These are phyloP conservation scores for Solanum paucissectum DNA, from an alignment of 257 asterid genomes.

Conservation along the genomic window DNA sequence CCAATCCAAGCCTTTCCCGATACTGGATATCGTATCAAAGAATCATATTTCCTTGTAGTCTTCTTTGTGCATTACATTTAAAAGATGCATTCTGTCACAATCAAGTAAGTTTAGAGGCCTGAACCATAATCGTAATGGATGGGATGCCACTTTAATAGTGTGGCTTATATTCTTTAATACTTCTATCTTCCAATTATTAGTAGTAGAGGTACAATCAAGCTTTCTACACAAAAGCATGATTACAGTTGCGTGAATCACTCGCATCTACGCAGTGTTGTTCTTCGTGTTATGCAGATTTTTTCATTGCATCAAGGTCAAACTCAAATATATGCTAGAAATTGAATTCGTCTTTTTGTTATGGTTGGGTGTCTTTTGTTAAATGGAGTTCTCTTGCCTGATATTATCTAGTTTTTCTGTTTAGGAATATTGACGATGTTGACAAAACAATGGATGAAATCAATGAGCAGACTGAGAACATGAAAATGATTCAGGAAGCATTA, in stretches of 20 bases:
- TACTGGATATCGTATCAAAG: not conserved
- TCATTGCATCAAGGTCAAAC: not conserved
- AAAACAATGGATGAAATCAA: slow-evolving; percentile 86
- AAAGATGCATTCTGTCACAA: not conserved
- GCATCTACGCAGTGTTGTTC: not conserved
- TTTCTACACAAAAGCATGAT: not conserved
- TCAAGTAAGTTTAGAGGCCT: not conserved
- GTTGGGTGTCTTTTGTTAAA: not conserved
- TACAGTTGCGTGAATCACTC: not conserved
- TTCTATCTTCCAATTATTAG: not conserved
- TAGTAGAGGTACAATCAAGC: not conserved
- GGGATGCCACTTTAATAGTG: not conserved
- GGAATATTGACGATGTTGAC: slow-evolving; percentile 77
- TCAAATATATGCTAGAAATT: not conserved
- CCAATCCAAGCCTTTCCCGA: not conserved
- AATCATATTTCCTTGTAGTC: not conserved
- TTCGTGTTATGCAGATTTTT: not conserved
- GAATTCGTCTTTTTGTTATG: not conserved
- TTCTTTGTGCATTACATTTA: not conserved
- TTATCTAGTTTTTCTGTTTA: slow-evolving; percentile 4
- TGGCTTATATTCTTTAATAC: not conserved
- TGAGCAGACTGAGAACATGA: slow-evolving; percentile 84
- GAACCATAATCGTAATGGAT: not conserved
- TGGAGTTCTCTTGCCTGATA: not conserved
- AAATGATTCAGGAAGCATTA: slow-evolving; percentile 69